These are phyloP conservation scores for Fusarium gaditjirri DNA, from an alignment of 2,329 filamentous ascomycete genomes.

Conservation along the genomic window DNA sequence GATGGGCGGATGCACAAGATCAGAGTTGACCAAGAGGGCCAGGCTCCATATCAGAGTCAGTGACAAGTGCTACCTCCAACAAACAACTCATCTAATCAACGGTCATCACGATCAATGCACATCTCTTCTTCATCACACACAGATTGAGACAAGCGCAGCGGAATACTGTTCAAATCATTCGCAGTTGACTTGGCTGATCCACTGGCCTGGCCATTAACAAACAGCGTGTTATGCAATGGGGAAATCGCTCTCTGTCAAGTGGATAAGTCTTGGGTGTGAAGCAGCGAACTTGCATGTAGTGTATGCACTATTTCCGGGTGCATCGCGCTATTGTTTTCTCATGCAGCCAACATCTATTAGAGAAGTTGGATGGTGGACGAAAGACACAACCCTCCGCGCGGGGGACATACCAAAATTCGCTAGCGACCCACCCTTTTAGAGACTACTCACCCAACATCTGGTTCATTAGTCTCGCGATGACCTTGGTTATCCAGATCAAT, in stretches of 20 bases:
- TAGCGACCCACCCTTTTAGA: neutral
- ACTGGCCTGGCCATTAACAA: neutral
- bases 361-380: neutral
- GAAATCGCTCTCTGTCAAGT: neutral
- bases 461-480: neutral
- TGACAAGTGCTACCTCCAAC: neutral
- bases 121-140: neutral
- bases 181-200: neutral
- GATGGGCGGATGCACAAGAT: neutral
- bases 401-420: neutral
- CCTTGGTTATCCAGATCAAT: neutral
- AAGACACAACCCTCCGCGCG: neutral
- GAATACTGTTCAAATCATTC: neutral
- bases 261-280: neutral
- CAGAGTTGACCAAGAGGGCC: neutral
- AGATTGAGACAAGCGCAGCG: neutral
- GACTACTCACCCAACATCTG: neutral
- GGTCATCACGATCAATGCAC: neutral
- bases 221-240: neutral
- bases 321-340: constrained; percentile 5
- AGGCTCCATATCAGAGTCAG: neutral
- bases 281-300: neutral
- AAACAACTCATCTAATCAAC: neutral
- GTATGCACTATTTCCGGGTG: neutral
- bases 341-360: constrained; percentile 16